Conservation (phyloP, 148 eudicot species). For the Polygonum maritimum region DNA sequence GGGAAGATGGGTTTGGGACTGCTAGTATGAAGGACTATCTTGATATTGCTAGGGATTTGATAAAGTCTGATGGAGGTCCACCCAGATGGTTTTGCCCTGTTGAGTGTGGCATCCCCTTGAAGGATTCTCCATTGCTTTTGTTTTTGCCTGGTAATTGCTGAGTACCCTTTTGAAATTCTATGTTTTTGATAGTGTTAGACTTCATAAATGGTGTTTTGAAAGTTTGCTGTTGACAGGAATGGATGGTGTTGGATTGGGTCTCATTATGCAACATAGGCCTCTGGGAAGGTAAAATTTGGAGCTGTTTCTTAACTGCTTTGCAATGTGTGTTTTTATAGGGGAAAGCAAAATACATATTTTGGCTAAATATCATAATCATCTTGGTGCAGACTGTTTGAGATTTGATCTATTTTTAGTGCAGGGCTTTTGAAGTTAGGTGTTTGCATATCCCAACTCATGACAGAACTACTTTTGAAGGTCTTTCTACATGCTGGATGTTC, state of each 20-base stretch:
- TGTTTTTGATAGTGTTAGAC: background rate
- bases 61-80: constrained; percentile 80
- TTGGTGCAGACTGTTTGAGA: background rate
- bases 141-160: constrained; percentile 78
- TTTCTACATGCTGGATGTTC: constrained; percentile 1
- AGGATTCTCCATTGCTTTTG: constrained; percentile 69
- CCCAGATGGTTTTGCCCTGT: constrained; percentile 87
- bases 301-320: background rate
- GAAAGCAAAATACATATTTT: background rate
- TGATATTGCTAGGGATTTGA: constrained; percentile 55
- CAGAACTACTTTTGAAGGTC: constrained; percentile 87
- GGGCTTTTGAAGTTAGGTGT: constrained; percentile 86
- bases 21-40: constrained; percentile 76
- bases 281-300: constrained; percentile 67
- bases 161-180: background rate
- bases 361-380: background rate
- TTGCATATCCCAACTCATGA: constrained; percentile 86
- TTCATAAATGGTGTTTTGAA: background rate
- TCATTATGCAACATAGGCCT: constrained; percentile 74
- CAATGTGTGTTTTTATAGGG: background rate
- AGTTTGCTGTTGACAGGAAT: constrained; percentile 34
- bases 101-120: constrained; percentile 62
- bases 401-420: constrained; percentile 23
- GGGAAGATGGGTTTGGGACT: constrained; percentile 94
- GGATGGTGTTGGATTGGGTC: constrained; percentile 95